Base-by-base conservation (phyloP, 2,329 filamentous ascomycete species). In the Pezicula carpinea region DNA sequence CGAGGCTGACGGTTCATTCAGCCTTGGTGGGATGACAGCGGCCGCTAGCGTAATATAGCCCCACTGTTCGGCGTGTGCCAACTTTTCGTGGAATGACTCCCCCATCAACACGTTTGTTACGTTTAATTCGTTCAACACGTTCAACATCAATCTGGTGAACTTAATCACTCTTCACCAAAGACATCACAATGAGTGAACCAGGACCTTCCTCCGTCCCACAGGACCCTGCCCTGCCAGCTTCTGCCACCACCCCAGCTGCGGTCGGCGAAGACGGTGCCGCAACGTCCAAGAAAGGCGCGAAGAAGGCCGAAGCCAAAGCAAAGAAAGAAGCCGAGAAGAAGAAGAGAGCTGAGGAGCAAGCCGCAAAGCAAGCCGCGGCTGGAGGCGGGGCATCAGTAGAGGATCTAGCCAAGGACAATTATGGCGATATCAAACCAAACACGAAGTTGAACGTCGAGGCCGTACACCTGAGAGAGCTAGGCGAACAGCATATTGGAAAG, bases 251-350 rank as follows among this genome's bases (percentile, higher is more conserved):
- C 11, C 18, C 36, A 18, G 46, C 40, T 19, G 29, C 32, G 5
- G 39, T 40, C 17, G 26, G 26, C 19, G 41, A 22, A n/a, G 46
- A 47, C 33, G 50, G 49, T 10, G 46, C 35, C n/a, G 47, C 47
- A 47, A 43, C 47, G 35, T 89, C 85, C 51, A 91, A 95, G 72
- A 91, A 84, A 69, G 89, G 83, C 14, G 71, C 85, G 54, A 95
- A 95, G 74, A 95, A 95, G 74, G 83, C 87, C 39, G 85, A 87
- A 59, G 78, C 78, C 53, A 95, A 95, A 72, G 88, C 91, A 22
- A 90, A 90, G 72, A 91, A 92, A 66, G 91, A 95, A 69, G 87
- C 86, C 11, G 77, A 82, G 64, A 95, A 95, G 69, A 86, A 86
- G 60, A 65, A 79, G 65, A 71, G 82, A 67, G 75, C 80, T 46